Evolutionary conservation across 441 rosid species (phyloP), one percentile per base, ranked within the genome.

Genomic region (Brassica hybrid): DNA sequence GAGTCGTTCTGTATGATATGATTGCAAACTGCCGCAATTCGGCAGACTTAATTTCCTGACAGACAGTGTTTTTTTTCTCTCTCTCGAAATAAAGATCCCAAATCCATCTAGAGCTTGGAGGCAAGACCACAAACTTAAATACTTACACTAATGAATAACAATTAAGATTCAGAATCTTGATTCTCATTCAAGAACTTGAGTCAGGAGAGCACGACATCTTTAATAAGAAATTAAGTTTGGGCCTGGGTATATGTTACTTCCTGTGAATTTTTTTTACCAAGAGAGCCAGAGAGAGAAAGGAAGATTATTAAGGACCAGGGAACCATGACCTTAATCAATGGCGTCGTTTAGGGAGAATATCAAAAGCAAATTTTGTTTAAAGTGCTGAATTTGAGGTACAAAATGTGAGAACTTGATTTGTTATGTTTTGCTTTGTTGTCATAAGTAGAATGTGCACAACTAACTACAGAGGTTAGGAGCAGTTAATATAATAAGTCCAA

Each of bases 261-360:
- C 8, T 59, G 34, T 59, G 12, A 21, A 58, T 3, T 1, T 13
- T 25, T 6, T 27, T 23, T 62, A 62, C 19, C n/a, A 0, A 12
- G 34, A 13, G 32, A 21, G 32, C 8, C 8, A 21, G 30, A 21
- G 23, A 17, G 63, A 59, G 30, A 57, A 30, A 57, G 65, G 0
- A 5, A 63, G 11, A 11, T 38, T 10, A 25, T 50, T 4, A 21
- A 3, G 25, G 62, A 30, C 58, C 18, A 54, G 63, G 32, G 72
- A 77, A 77, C 67, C 61, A 65, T 65, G 67, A 10, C 19, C 81
- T 32, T 72, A 14, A 78, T 78, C 77, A 78, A 78, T 63, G 73
- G 73, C 81, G 34, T 72, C 58, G 73, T 77, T 72, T 77, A 43
- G 17, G 77, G 73, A 38, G 17, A 77, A 72, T 56, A 59, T 57